Conservation (phyloP, 768 basidiomycete genomes). For the Suillus subalutaceus region DNA sequence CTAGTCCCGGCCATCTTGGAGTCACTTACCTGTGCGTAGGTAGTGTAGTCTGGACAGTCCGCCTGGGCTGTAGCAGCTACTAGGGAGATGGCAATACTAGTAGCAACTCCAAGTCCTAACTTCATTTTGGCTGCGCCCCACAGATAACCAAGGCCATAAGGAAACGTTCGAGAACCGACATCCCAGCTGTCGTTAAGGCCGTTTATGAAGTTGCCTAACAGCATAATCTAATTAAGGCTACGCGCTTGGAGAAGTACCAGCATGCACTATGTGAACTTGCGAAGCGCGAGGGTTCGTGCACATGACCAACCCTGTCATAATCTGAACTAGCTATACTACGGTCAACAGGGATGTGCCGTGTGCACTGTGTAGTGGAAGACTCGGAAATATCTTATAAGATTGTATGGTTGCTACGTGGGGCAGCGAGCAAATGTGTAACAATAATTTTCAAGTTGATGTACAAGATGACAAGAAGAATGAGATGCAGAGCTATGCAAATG, state of each 20-base stretch:
- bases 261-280: background rate
- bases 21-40: constrained; percentile 52
- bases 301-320: background rate
- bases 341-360: background rate
- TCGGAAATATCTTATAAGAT: background rate
- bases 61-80: constrained; percentile 27
- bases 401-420: too few relatives aligned
- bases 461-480: background rate
- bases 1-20: constrained; percentile 1
- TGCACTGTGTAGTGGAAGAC: background rate
- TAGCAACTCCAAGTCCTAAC: constrained; percentile 28
- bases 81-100: constrained; percentile 24
- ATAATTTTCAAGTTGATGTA: constrained; percentile 1
- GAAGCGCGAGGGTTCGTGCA: background rate
- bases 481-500: background rate
- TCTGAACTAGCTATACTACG: background rate
- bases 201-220: constrained; percentile 15
- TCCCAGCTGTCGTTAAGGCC: constrained; percentile 9
- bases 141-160: constrained; percentile 9
- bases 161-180: constrained; percentile 10
- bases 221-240: constrained; percentile 10
- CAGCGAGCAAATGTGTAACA: background rate
- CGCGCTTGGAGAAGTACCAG: background rate
- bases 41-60: constrained; percentile 64
- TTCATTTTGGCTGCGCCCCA: constrained; percentile 18